Base-by-base conservation (phyloP, 2,329 filamentous ascomycete genomes). In the Thermothelomyces thermophilus region DNA sequence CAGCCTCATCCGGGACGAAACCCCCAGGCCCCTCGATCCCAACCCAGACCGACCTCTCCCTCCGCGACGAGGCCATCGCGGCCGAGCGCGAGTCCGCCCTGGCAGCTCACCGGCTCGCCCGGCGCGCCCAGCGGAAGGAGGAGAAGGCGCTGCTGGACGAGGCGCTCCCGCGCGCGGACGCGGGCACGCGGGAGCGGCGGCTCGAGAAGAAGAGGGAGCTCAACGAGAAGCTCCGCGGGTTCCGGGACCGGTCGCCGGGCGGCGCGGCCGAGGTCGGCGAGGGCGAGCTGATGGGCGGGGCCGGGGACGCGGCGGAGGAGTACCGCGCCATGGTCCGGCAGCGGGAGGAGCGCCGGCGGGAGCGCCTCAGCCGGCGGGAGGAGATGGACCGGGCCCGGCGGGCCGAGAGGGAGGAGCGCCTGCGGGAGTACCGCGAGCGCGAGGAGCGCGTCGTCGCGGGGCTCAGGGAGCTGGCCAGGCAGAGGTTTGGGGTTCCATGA, bases 391-490 rank as follows among this genome's bases (percentile, higher is more conserved):
- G 89, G 62, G 88, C 88, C 10, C 80, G 81, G 62, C 75, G 76
- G 53, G 89, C 82, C 41, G 90, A 96, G 73, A 75, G 90, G 58
- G 88, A 95, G 64, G 86, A 90, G 70, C 77, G 82, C 59, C 63
- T 90, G 45, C 73, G 76, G 59, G 81, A 78, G 57, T 84, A 87
- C 66, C 76, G 79, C 61, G 79, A 80, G 60, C 87, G 89, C 66
- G 91, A 97, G 68, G 84, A 90, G 56, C 82, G 81, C 62, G 95
- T 89, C 1, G 88, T 96, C 74, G 80, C 80, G 42, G 90, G 88
- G 76, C 63, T 97, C 62, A 84, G 77, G 68, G 80, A 83, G 60
- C 69, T 97, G 68, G 91, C 90, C 14, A 84, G 77, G 69, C 80
- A 87, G 70, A 77, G 87, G 56, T 95, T 87, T 74, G 87, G 87